Evolutionary conservation across 306 rosid species (phyloP), one percentile per base, ranked within the genome.

Genomic region (Cyamopsis tetragonoloba): DNA sequence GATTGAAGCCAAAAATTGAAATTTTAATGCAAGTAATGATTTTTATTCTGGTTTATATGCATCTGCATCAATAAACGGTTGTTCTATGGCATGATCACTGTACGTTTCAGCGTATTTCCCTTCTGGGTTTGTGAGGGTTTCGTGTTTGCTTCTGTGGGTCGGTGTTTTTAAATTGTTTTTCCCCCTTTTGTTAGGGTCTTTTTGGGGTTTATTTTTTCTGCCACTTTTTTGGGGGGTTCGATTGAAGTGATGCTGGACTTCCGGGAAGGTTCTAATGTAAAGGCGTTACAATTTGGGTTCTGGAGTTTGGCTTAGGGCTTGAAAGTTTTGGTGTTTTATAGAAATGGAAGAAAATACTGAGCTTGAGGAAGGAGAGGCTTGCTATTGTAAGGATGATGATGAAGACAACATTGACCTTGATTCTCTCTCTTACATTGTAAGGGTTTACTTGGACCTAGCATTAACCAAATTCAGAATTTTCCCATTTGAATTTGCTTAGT

Each of bases 281-380:
- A 72, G 65, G 71, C 80, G 72, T 63, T 76, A 58, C 65, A 62
- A 62, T 83, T 83, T 69, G 73, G 60, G 86, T 68, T 72, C 50
- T 83, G 77, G 75, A 79, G 77, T 60, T 64, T 53, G 68, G 62
- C 61, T 60, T 81, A 55, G 79, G 80, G 81, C 78, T 74, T 30
- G 68, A 70, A 69, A 49, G 30, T 77, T 56, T 44, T 62, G 61
- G 68, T 47, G 73, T 68, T 59, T 58, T 41, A 71, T 70, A 44
- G 75, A 60, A 20, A 84, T 89, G 90, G 85, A 76, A 47, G 78
- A 75, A 42, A 53, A 74, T 66, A 70, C 71, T 28, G 91, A 86
- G 68, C 81, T 86, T 23, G 96, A 85, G 54, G 98, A 92, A 80
- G 95, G 91, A 70, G 92, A 89, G 76, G 86, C 96, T 70, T 42